Base-by-base conservation (phyloP, 202 grass and related monocot species). In the Bolboschoenoplectus hybrid region DNA sequence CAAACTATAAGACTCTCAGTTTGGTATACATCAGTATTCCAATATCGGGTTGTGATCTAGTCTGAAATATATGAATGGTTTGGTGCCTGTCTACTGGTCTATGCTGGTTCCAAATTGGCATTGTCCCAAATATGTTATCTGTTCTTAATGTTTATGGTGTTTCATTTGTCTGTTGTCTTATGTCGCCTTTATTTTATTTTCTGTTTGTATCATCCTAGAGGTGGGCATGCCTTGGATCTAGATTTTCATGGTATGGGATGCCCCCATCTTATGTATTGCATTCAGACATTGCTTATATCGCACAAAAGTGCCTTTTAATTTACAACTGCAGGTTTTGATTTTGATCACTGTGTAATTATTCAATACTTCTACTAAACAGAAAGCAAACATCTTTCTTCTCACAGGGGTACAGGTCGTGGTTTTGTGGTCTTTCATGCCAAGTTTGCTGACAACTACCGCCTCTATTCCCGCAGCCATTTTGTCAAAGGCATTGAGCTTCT, bases 391-490 rank as follows among this genome's bases (percentile, higher is more conserved):
- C 12, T 19, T 6, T 41, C 75, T 67, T 35, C 20, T 49, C 50
- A 70, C 74, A 98, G 91, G 89, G 90, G 87, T 57, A 95, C 93
- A 35, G 91, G 93, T 34, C 96, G 96, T 87, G 96, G 96, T 79
- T 98, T 98, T 82, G 93, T 95, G 86, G 96, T 98, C 71, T 98
- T 98, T 78, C 95, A 98, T 64, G 93, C 95, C 69, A 98, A 98
- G 64, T 98, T 98, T 81, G 93, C 90, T 3, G 95, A 95, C 50
- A 98, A 95, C 40, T 98, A 98, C 73, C 85, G 87, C 12, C 63
- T 98, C 11, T 98, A 98, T 80, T 98, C 95, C 0, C 88, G 95
- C 45, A 98, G 93, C 62, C 95, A 98, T 89, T 95, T 98, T 87
- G 91, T 98, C n/a, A 98, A 98, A 86, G 91, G 93, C 43, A 89